Evolutionary conservation across 2,329 filamentous ascomycete species (phyloP), one percentile per base, ranked within the genome.

Genomic region (Talaromyces atroroseus): DNA sequence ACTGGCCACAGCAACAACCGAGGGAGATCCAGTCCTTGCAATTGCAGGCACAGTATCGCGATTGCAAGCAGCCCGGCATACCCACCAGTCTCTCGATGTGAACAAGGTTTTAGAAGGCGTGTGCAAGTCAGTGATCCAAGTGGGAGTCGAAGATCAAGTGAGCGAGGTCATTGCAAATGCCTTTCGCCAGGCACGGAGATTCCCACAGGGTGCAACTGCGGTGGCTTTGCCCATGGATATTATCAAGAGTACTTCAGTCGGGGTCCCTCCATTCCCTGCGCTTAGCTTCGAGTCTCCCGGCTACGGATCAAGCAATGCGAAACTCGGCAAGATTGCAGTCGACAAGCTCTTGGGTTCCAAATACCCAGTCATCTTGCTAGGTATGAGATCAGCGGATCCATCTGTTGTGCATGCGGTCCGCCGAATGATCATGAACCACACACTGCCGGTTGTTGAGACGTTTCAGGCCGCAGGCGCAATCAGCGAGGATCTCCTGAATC

Each of bases 141-240:
- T 58, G 7, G 50, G 56, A 16, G 56, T 58, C 32, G 56, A 58
- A 45, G 56, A 58, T 36, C 56, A 58, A 48, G 56, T 58, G 11
- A 58, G 56, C 56, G 56, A 58, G 34, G 56, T 58, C n/a, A 46
- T 58, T 32, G 56, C 52, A 20, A 58, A 58, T 18, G 56, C 56
- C 2, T 58, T 58, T 14, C 56, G 56, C 3, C 47, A 50, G 18
- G 56, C 56, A 14, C 56, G 52, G 32, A 48, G 40, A 24, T 54
- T 54, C 24, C 56, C 56, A 16, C 52, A 51, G 23, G 56, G 56
- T 18, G 52, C 56, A 23, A 44, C 52, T 14, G 56, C 56, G 8
- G 52, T 58, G 36, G 56, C 52, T 26, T 16, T 58, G n/a, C 56
- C 56, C 26, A 58, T 58, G 40, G 56, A 58, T 16, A 53, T 58